Base-by-base conservation (phyloP, 2,329 filamentous ascomycete genomes). In the Coniochaeta sp. region DNA sequence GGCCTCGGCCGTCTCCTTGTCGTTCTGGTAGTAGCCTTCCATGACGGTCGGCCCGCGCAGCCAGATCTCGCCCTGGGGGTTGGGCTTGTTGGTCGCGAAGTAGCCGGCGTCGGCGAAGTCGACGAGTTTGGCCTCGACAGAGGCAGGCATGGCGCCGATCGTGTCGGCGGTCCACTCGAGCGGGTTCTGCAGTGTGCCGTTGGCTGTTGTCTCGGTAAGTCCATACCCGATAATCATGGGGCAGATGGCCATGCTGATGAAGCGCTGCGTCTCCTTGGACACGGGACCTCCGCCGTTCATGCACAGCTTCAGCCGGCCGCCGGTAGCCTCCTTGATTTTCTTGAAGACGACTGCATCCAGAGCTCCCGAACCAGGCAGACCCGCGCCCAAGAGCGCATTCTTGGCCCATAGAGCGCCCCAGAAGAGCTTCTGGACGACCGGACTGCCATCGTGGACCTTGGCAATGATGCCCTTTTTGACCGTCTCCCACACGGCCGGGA, bases 201-300 rank as follows among this genome's bases (percentile, higher is more conserved):
- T 90, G 59, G 89, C 90, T 38, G 84, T 82, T 1, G 91, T 96
- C 76, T 96, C 91, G 8, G 91, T 96, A 65, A 96, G 79, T 64
- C 91, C 91, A 70, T 96, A 96, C 16, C 91, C 91, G 66, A 85
- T 88, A 65, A 96, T 90, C 91, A 96, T 93, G 50, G 91, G 91
- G 58, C 89, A 89, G 67, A 96, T 91, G 58, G 89, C 89, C 82
- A 95, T 87, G 50, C 91, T 96, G 70, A 96, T 87, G 81, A 96
- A 96, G 61, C 85, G 85, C 71, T 93, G 89, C 0, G 91, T 96
- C 57, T 96, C 91, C 75, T 89, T 91, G 33, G 91, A 85, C 52
- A 96, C 83, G 6, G 91, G 91, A 1, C 91, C 91, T 71, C 91
- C 91, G 62, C 91, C 91, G 72, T 91, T 95, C 85, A 96, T 81